Percentiles rank a stretch among this genome's conserved stretches.
Evolutionary conservation across 495 filamentous ascomycete species (phyloP).

Genomic region (Aeminium ludgeri): DNA sequence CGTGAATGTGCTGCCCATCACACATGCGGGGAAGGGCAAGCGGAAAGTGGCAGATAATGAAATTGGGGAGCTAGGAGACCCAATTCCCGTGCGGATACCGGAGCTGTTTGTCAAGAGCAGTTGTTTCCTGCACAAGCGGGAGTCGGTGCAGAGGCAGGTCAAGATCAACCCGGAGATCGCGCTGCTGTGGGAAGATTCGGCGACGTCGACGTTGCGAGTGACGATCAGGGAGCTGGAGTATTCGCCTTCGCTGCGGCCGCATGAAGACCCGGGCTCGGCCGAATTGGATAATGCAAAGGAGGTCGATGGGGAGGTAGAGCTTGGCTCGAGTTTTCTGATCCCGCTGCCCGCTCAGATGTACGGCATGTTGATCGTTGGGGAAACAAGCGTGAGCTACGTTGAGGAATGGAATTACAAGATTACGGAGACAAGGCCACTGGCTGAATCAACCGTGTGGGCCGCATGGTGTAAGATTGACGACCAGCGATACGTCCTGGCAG

Average conservation of each 20-base stretch:
- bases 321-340: conserved; percentile 66
- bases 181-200: conserved; percentile 61
- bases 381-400: conserved; percentile 69
- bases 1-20: conserved; percentile 55
- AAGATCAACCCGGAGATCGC: conserved; percentile 51
- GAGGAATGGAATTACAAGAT: conserved; percentile 50
- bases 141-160: conserved; percentile 24
- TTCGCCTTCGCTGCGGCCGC: conserved; percentile 25
- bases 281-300: conserved; percentile 34
- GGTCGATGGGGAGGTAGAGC: conserved; percentile 44
- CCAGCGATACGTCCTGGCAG: conserved; percentile 66
- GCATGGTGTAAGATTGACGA: conserved; percentile 74
- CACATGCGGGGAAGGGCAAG: conserved; percentile 35
- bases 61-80: conserved; percentile 45
- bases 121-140: conserved; percentile 59
- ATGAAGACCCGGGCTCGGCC: conserved; percentile 31
- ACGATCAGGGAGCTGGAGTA: conserved; percentile 42
- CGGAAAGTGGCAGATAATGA: conserved; percentile 35
- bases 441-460: conserved; percentile 64
- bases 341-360: conserved; percentile 48
- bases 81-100: conserved; percentile 56
- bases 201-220: conserved; percentile 40
- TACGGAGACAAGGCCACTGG: conserved; percentile 39
- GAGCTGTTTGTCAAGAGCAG: conserved; percentile 76
- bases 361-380: conserved; percentile 60